These are phyloP conservation scores for Acanthamoeba royreba DNA, from an alignment of 208 protist genomes.

Conservation along the genomic window DNA sequence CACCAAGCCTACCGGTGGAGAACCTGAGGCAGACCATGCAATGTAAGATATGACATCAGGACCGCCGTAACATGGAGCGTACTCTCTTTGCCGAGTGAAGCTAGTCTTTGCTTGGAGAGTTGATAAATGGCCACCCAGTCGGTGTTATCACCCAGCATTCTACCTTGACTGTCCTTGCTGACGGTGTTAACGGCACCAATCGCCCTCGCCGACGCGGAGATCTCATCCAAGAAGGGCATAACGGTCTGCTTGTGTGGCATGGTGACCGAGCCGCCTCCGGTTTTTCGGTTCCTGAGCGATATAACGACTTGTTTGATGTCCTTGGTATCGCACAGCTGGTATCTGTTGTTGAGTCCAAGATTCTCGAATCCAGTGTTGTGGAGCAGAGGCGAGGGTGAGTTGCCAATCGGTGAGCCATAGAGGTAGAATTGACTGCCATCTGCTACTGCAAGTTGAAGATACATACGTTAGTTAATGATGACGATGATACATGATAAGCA, in stretches of 20 bases:
- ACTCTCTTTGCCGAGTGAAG: background rate
- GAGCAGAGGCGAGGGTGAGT: constrained; percentile 47
- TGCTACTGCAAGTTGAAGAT: background rate
- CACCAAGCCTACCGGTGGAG: background rate
- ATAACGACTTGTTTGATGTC: constrained; percentile 18
- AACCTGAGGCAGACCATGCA: too few species aligned
- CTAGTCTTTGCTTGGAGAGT: background rate
- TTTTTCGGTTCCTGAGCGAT: background rate
- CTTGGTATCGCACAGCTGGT: constrained; percentile 46
- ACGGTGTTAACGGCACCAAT: constrained; percentile 56
- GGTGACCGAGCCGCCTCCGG: constrained; percentile 45
- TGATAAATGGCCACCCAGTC: constrained; percentile 50
- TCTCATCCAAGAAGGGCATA: constrained; percentile 45
- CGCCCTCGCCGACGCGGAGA: background rate
- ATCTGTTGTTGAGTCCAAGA: background rate
- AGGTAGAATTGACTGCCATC: constrained; percentile 38
- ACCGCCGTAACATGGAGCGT: background rate
- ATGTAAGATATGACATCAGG: too few species aligned
- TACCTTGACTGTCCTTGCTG: background rate
- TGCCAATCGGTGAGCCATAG: constrained; percentile 47
- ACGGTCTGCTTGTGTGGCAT: constrained; percentile 56
- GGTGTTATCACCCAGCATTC: constrained; percentile 46
- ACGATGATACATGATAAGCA: background rate
- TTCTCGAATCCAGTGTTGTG: constrained; percentile 49
- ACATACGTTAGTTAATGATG: background rate